Percentiles rank a stretch among this genome's conserved stretches.
Evolutionary conservation across 495 filamentous ascomycete species (phyloP).

Genomic region (Neurospora discreta): DNA sequence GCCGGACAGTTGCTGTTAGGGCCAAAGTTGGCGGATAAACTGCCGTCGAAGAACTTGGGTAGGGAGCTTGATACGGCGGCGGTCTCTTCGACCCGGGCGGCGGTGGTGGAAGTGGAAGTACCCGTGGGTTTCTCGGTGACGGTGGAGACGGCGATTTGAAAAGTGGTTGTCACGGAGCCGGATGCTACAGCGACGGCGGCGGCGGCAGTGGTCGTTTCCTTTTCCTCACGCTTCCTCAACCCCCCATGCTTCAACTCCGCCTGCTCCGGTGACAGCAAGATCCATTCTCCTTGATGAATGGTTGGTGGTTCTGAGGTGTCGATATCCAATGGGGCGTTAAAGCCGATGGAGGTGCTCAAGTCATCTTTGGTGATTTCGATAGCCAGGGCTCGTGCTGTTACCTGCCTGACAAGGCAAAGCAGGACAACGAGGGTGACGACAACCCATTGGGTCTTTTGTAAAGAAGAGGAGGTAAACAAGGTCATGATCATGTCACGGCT

Average conservation of each 20-base stretch:
- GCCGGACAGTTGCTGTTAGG: slow-evolving; percentile 39
- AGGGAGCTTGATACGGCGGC: slow-evolving; percentile 30
- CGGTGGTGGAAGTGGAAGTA: slow-evolving; percentile 6
- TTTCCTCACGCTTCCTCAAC: background rate
- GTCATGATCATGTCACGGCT: slow-evolving; percentile 13
- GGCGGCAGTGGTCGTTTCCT: background rate
- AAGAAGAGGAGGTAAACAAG: background rate
- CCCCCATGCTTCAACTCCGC: slow-evolving; percentile 4
- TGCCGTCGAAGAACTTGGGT: slow-evolving; percentile 62
- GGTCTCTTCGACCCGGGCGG: slow-evolving; percentile 7
- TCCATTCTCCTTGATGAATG: slow-evolving; percentile 24
- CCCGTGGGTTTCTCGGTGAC: slow-evolving; percentile 8
- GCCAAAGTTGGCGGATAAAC: slow-evolving; percentile 59
- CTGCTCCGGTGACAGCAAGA: slow-evolving; percentile 26
- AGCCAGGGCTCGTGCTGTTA: slow-evolving; percentile 18
- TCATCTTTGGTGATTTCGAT: slow-evolving; percentile 13
- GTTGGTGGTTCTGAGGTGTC: slow-evolving; percentile 22
- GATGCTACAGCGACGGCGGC: slow-evolving; percentile 1
- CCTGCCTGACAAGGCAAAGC: slow-evolving; percentile 20
- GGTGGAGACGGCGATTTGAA: slow-evolving; percentile 26
- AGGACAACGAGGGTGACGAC: slow-evolving; percentile 9
- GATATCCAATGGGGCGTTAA: slow-evolving; percentile 15
- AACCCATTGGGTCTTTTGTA: background rate
- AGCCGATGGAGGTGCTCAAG: background rate
- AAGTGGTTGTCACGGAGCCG: slow-evolving; percentile 22